Percentiles rank a stretch among this genome's conserved stretches.
Conservation (phyloP, 2,329 filamentous ascomycete genomes). For the Podosphaera fusca region DNA sequence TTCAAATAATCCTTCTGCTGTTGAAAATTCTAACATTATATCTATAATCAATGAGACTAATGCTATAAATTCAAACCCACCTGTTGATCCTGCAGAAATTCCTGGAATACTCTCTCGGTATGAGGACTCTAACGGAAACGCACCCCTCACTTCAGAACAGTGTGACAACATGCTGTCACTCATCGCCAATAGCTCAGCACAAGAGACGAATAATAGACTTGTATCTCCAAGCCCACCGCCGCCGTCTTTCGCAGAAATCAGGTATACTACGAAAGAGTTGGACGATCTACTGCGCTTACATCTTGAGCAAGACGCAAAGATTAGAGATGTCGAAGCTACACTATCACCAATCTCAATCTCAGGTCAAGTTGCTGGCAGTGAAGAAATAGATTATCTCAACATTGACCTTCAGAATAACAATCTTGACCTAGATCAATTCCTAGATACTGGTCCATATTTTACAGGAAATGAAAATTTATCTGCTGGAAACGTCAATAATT, state of each 20-base stretch:
- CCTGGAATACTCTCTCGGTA: slow-evolving; percentile 24
- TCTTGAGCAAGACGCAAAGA: slow-evolving; percentile 52
- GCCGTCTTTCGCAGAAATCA: slow-evolving; percentile 35
- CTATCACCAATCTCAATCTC: slow-evolving; percentile 63
- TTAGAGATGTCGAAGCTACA: slow-evolving; percentile 50
- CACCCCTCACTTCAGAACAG: slow-evolving; percentile 33
- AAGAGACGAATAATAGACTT: slow-evolving; percentile 13
- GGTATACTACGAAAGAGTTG: slow-evolving; percentile 49
- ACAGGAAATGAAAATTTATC: background rate
- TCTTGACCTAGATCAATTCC: slow-evolving; percentile 28
- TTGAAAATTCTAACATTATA: slow-evolving; percentile 37
- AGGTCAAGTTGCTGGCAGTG: slow-evolving; percentile 52
- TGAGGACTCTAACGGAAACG: slow-evolving; percentile 24
- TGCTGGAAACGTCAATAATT: background rate
- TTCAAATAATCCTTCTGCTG: slow-evolving; percentile 27
- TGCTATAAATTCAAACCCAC: slow-evolving; percentile 19
- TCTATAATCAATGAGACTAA: slow-evolving; percentile 42
- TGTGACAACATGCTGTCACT: slow-evolving; percentile 34
- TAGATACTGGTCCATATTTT: slow-evolving; percentile 15
- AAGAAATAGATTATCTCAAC: slow-evolving; percentile 16
- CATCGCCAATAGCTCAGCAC: slow-evolving; percentile 23
- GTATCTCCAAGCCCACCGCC: slow-evolving; percentile 18
- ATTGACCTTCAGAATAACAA: slow-evolving; percentile 17
- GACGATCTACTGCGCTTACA: slow-evolving; percentile 60
- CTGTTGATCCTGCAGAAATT: slow-evolving; percentile 20